A percentile compares a stretch with the other conserved stretches of the same genome.
Conservation (phyloP, 345 rosid genomes). For the Chamaenerion angustifolium region DNA sequence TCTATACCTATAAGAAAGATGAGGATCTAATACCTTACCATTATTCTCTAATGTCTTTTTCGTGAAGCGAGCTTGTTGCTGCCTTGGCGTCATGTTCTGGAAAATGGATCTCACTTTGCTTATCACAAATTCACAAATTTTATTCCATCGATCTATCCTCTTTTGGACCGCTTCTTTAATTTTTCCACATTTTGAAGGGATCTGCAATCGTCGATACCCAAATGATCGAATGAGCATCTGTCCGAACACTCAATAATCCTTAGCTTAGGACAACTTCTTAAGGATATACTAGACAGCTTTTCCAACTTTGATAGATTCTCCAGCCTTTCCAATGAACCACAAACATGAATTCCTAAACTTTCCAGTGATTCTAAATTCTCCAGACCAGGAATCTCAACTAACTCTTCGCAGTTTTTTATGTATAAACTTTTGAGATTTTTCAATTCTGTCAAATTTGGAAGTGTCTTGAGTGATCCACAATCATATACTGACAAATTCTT, state of each 20-base stretch:
- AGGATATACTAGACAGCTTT: background rate
- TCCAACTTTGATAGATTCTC: slow-evolving; percentile 4
- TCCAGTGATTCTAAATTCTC: background rate
- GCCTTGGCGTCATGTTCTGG: no score
- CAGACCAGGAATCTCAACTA: slow-evolving; percentile 4
- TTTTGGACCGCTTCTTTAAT: no score
- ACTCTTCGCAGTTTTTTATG: background rate
- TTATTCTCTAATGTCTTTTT: no score
- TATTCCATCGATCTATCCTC: no score
- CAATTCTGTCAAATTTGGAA: background rate
- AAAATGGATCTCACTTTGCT: no score
- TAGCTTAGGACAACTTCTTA: background rate
- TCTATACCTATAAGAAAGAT: no score
- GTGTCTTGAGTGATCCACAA: slow-evolving; percentile 1
- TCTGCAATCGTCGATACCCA: background rate
- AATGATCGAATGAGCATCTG: background rate
- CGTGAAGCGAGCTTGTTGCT: no score
- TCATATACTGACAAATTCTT: background rate
- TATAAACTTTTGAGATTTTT: background rate
- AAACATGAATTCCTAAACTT: background rate
- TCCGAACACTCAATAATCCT: background rate
- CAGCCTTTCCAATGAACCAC: slow-evolving; percentile 3
- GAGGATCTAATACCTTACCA: no score
- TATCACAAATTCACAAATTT: no score
- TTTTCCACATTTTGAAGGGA: no score